Evolutionary conservation across 2,329 filamentous ascomycete species (phyloP).

Genomic region (Tympanopsis confertula): DNA sequence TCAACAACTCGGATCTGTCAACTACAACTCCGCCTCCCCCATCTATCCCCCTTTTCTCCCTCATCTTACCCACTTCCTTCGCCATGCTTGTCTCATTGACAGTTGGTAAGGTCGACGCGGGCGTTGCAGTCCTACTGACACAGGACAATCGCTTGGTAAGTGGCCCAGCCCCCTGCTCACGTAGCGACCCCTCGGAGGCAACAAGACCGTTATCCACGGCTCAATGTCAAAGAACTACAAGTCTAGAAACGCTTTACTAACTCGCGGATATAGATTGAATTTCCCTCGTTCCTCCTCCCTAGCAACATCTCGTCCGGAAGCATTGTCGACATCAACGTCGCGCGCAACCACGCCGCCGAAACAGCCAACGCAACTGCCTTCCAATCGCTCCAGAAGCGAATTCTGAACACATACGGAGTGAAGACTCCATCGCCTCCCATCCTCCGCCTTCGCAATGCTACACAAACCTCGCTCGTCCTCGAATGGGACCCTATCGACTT

Average conservation of each 20-base stretch:
- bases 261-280: constrained; percentile 88
- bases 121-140: constrained; percentile 90
- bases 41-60: neutral
- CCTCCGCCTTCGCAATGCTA: constrained; percentile 89
- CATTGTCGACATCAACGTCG: constrained; percentile 94
- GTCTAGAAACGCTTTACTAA: no score
- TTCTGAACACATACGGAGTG: constrained; percentile 76
- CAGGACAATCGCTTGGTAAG: constrained; percentile 91
- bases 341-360: constrained; percentile 75
- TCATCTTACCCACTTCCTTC: constrained; percentile 3
- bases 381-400: constrained; percentile 74
- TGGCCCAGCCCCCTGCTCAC: constrained; percentile 8
- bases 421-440: constrained; percentile 64
- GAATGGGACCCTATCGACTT: constrained; percentile 95
- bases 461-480: constrained; percentile 93
- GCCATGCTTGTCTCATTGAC: constrained; percentile 93
- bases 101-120: constrained; percentile 97
- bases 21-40: neutral
- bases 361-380: constrained; percentile 64
- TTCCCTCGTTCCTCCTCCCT: constrained; percentile 91
- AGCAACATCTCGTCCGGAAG: constrained; percentile 90
- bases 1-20: neutral
- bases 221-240: no score
- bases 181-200: constrained; percentile 6
- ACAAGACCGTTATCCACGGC: no score